Evolutionary conservation across 371 early-diverging fungal species (phyloP), one percentile per base, ranked within the genome.

Genomic region (Haplosporangium sp.): DNA sequence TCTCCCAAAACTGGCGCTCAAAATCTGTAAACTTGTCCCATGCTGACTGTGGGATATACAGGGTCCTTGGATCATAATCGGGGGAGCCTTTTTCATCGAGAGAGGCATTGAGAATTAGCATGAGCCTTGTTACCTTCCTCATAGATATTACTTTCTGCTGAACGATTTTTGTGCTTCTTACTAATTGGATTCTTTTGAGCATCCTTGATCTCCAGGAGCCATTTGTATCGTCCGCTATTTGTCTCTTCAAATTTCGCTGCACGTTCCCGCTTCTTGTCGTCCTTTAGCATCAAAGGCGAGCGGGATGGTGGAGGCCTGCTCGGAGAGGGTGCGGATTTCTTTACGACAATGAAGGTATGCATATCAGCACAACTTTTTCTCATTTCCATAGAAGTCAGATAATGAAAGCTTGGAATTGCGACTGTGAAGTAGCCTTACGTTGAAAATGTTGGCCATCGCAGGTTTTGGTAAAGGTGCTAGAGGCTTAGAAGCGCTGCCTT

Each of bases 1-100:
- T 97, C 73, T 96, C 94, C 99, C 99, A 99, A 81, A 94, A 99
- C 84, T 99, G 99, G 50, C 90, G 90, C 85, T 99, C 99, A 83
- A 99, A 99, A 8, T 98, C 93, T 6, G 99, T 97, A 62, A 99
- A 96, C 21, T 86, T 85, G 5, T 81, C 74, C 94, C 95, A 96
- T 0, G 95, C 94, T 5, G 82, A 69, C 12, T 62, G 43, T 0
- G 99, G 98, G 38, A 99, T 93, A 65, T 84, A 90, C 8, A 99
- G 86, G 5, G 99, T 98, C 20, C 97, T 87, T 23, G 95, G 92
- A 85, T 99, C 98, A 82, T 99, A 99, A 6, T 95, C 93, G 13
- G 87, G 84, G 8, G 97, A 94, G 41, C 81, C 93, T 59, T 74
- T 74, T 20, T 40, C 43, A n/a, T 7, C 43, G 7, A 54, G 2